Base-by-base conservation (phyloP, 805 yeast genomes). In the Ogataea thermomethanolica region DNA sequence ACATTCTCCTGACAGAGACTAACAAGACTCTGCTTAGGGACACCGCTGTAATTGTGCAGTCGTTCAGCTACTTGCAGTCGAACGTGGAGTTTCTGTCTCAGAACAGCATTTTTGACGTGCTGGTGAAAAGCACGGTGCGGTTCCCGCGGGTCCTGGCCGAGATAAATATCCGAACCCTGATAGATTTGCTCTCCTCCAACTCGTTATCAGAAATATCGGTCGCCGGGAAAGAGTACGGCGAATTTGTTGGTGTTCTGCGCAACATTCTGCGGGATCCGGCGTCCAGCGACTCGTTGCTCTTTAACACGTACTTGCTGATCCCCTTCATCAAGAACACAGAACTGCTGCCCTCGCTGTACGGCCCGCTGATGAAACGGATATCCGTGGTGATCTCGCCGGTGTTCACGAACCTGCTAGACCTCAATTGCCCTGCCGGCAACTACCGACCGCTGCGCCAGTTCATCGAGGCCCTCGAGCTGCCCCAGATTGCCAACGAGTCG, bases 1-100 rank as follows among this genome's bases (percentile, higher is more conserved):
- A 38, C 2, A 37, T 50, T 9, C 33, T 60, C 12, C 35, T 38
- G 6, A 13, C 30, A 3, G 50, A 50, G 11, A 25, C 47, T 1
- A 44, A 56, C 24, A 39, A 47, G n/a, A 14, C 22, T 3, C 34
- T 55, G 15, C 36, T 56, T 3, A 29, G 35, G 22, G 44, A 50
- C 14, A 46, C 61, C 2, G 55, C 62, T 3, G 40, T 54, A 4
- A 49, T 61, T 7, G 43, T 60, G 7, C 59, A 58, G 30, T 56
- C 61, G 12, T 60, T 56, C 43, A 51, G 59, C 20, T 58, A 51
- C 29, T 39, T 46, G 15, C 54, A 48, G 35, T 39, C 47, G 25
- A 53, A 53, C 29, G 37, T 51, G 6, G 55, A 46, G 17, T 45
- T 46, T 11, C 41, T 60, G 27, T 35, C 53, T 13, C 37, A 42